phyloP scores from a whole-genome alignment of 768 basidiomycete species.

The Leccinellum rugosiceps region DNA sequence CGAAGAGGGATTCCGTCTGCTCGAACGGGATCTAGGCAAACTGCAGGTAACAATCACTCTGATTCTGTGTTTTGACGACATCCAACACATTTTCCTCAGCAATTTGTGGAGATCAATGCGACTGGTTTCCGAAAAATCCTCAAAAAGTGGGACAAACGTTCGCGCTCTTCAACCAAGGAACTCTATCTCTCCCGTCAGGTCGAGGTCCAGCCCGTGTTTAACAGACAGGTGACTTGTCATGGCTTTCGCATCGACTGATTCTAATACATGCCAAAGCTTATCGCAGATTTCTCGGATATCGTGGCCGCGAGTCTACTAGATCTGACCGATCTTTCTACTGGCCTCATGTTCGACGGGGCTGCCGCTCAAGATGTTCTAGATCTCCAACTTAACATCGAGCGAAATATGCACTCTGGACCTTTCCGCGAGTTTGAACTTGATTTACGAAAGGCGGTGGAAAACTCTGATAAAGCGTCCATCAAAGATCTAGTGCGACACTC shows the following conservation, averaged over 20 bases:
- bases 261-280: conserved; percentile 54
- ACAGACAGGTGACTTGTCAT: conserved; percentile 68
- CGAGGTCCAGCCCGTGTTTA: conserved; percentile 98
- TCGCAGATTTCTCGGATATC: conserved; percentile 91
- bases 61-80: conserved; percentile 6
- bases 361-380: conserved; percentile 73
- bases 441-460: conserved; percentile 71
- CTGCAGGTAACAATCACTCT: conserved; percentile 63
- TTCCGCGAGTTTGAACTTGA: conserved; percentile 88
- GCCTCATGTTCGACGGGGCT: conserved; percentile 74
- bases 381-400: conserved; percentile 66
- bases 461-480: conserved; percentile 57
- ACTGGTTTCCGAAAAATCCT: conserved; percentile 96
- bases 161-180: conserved; percentile 93
- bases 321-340: conserved; percentile 71
- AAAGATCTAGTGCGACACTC: conserved; percentile 70
- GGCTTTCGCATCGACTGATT: not conserved
- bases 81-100: conserved; percentile 44
- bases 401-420: conserved; percentile 61
- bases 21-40: conserved; percentile 93
- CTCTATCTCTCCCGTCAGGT: conserved; percentile 94
- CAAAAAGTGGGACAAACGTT: conserved; percentile 98
- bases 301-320: conserved; percentile 82
- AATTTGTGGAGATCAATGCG: conserved; percentile 97
- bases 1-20: conserved; percentile 91